Evolutionary conservation across 495 filamentous ascomycete species (phyloP).

Genomic region (Penicillium diatomitis): DNA sequence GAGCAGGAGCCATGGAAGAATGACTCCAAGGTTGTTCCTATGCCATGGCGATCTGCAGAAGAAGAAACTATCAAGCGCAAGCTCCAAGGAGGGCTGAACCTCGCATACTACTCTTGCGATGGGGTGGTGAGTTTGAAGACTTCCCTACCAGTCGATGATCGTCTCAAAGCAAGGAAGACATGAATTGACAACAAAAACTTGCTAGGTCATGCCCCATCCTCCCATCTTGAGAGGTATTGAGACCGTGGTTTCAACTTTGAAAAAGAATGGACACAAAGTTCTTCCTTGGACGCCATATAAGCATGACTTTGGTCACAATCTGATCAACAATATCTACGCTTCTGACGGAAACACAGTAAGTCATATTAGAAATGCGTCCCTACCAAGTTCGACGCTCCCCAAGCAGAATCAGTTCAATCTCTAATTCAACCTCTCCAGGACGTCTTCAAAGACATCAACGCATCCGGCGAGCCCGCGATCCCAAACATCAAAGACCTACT

Average conservation of each 20-base stretch:
- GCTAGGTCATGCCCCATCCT: slow-evolving; percentile 14
- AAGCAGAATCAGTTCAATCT: too few relatives aligned
- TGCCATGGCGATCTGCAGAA: slow-evolving; percentile 18
- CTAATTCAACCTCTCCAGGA: slow-evolving; percentile 5
- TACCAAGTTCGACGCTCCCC: too few relatives aligned
- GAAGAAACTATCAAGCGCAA: slow-evolving; percentile 18
- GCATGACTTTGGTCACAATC: slow-evolving; percentile 22
- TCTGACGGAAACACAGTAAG: slow-evolving; percentile 28
- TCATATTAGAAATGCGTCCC: neutral
- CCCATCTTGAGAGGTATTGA: slow-evolving; percentile 33
- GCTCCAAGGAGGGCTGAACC: slow-evolving; percentile 14
- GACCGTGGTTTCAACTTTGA: slow-evolving; percentile 24
- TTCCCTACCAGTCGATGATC: neutral
- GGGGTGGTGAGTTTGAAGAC: slow-evolving; percentile 7
- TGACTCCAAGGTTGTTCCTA: slow-evolving; percentile 21
- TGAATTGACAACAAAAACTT: too few relatives aligned
- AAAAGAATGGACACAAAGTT: slow-evolving; percentile 29
- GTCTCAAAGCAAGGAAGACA: too few relatives aligned
- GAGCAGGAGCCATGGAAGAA: slow-evolving; percentile 22
- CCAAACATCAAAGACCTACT: slow-evolving; percentile 31
- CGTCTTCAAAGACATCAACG: slow-evolving; percentile 26
- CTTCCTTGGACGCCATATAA: slow-evolving; percentile 33
- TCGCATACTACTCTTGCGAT: slow-evolving; percentile 18
- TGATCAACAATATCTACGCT: slow-evolving; percentile 29
- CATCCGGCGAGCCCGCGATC: slow-evolving; percentile 40